Base-by-base conservation (phyloP, 2,329 filamentous ascomycete species). In the Nigrospora oryzae region DNA sequence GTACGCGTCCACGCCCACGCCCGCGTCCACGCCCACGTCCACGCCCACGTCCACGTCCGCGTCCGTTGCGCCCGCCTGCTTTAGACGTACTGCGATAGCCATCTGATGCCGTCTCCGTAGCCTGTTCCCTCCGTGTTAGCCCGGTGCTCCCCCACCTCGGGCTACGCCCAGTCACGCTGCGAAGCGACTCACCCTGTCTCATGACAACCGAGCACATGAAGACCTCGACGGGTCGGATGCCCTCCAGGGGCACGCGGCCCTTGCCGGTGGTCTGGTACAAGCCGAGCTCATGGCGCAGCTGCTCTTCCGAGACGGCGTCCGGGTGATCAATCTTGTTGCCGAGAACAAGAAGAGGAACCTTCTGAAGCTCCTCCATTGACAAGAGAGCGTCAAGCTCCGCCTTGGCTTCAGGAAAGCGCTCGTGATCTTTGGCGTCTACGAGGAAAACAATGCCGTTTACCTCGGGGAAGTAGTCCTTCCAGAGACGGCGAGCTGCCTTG, bases 251-350 rank as follows among this genome's bases (percentile, higher is more conserved):
- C 51, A 94, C 84, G 77, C 94, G 95, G 68, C 89, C 89, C 79
- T 96, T 95, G 59, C 90, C 90, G 49, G 89, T 95, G 45, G 90
- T 95, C 71, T 97, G 91, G 71, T 94, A 97, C 60, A 98, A 71
- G 51, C 93, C 93, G 47, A 98, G 76, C 66, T 90, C 86, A 64
- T 91, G 84, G 67, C 93, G 81, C 62, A 97, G 79, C 73, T 96
- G 89, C 59, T 97, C 91, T 77, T 98, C 93, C 53, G 86, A 91
- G 44, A 97, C 84, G 51, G 93, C 93, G 56, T 94, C 86, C 44
- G 90, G 90, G 73, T 97, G 90, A 68, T 98, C 93, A 67, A 98
- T 98, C 82, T 98, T 98, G 82, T 98, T 98, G 58, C 93, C 93
- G 52, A 98, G 81, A 57, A 98, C 82, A 50, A 97, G 81, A 67